Evolutionary conservation across 202 grass and related monocot species (phyloP).

Genomic region (Setaria viridis): DNA sequence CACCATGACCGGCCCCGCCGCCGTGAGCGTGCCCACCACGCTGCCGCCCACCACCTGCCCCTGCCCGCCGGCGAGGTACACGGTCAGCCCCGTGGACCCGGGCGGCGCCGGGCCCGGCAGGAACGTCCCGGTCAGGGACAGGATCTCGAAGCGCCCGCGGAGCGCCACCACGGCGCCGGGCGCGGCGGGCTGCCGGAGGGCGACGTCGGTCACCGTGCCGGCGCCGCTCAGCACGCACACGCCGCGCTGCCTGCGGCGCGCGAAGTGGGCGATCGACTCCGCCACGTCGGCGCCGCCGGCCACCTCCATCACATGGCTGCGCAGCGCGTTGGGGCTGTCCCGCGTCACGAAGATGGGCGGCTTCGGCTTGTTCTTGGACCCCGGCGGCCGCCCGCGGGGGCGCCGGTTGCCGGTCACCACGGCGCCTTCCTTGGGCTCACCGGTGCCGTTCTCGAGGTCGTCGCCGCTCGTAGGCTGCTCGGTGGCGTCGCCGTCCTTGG

Average conservation of each 20-base stretch:
- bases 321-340: constrained; percentile 82
- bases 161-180: constrained; percentile 64
- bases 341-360: constrained; percentile 84
- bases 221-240: constrained; percentile 85
- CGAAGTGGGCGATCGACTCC: constrained; percentile 77
- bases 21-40: constrained; percentile 71
- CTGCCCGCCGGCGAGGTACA: constrained; percentile 67
- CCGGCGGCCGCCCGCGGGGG: constrained; percentile 60
- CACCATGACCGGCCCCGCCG: constrained; percentile 78
- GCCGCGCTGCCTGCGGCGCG: constrained; percentile 67
- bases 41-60: constrained; percentile 76
- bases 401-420: constrained; percentile 65
- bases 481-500: not conserved
- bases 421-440: constrained; percentile 70
- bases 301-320: constrained; percentile 85
- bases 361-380: constrained; percentile 77
- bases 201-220: constrained; percentile 66
- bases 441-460: constrained; percentile 47
- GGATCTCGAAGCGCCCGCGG: constrained; percentile 71
- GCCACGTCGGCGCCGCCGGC: constrained; percentile 74
- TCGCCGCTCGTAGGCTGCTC: constrained; percentile 46
- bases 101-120: constrained; percentile 70
- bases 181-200: constrained; percentile 65
- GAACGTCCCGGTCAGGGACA: constrained; percentile 74
- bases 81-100: constrained; percentile 67